Evolutionary conservation across 2,329 filamentous ascomycete species (phyloP).

Genomic region (Trichoderma sp.): DNA sequence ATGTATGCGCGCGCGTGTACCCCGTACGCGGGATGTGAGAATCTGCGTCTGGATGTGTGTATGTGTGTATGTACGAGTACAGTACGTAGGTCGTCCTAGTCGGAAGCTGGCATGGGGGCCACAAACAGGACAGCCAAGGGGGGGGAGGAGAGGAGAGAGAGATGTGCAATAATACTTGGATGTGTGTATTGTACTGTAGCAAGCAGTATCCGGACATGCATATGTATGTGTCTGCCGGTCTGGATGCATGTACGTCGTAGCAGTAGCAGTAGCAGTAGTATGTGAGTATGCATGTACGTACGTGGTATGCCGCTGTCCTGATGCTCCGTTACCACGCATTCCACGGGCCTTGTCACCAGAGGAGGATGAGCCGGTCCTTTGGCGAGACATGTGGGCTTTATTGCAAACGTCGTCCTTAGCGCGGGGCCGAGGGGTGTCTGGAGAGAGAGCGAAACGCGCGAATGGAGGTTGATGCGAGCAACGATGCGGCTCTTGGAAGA

Average conservation of each 20-base stretch:
- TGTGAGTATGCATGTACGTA: constrained; percentile 2
- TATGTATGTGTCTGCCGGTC: constrained; percentile 2
- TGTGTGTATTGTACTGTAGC: constrained; percentile 3
- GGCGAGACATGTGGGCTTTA: constrained; percentile 59
- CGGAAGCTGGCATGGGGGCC: constrained; percentile 15
- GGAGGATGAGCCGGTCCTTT: constrained; percentile 39
- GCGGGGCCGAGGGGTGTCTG: constrained; percentile 47
- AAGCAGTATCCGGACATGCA: neutral
- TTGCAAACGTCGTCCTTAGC: constrained; percentile 53
- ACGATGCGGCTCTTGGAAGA: constrained; percentile 63
- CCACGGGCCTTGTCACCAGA: constrained; percentile 39
- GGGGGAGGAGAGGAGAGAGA: neutral
- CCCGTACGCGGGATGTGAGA: constrained; percentile 17
- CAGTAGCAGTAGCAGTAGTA: neutral
- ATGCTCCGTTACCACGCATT: constrained; percentile 14
- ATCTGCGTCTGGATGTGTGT: constrained; percentile 2
- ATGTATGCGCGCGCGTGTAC: constrained; percentile 16
- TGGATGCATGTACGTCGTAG: constrained; percentile 6
- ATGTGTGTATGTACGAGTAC: neutral
- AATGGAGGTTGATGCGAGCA: constrained; percentile 53
- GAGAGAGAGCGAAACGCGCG: constrained; percentile 36
- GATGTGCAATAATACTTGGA: constrained; percentile 6
- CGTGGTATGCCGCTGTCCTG: constrained; percentile 4
- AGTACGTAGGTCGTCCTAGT: constrained; percentile 6
- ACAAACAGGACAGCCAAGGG: neutral